These are phyloP conservation scores for Somion occarium DNA, from an alignment of 1,284 basidiomycete genomes.

Conservation along the genomic window DNA sequence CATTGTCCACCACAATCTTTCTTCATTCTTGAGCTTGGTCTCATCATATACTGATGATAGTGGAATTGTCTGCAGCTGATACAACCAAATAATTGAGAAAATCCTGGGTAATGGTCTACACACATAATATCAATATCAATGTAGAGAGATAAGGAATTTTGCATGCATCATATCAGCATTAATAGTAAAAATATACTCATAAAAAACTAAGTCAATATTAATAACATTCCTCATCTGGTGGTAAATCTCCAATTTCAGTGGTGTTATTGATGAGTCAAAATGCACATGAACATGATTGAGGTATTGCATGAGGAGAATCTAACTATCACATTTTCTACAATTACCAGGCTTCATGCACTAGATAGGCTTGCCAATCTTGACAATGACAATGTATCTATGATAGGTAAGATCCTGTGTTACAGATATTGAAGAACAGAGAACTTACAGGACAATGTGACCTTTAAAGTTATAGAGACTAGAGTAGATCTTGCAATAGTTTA, in stretches of 20 bases:
- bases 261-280: constrained; percentile 94
- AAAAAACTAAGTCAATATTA: constrained; percentile 95
- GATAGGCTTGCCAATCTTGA: constrained; percentile 95
- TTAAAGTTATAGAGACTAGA: constrained; percentile 95
- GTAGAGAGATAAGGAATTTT: too few relatives aligned
- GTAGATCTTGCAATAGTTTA: constrained; percentile 97
- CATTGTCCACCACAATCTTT: constrained; percentile 97
- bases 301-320: constrained; percentile 93
- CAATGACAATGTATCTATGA: constrained; percentile 86
- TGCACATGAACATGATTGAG: constrained; percentile 96
- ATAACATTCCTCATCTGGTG: constrained; percentile 99
- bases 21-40: constrained; percentile 90
- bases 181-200: constrained; percentile 96
- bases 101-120: constrained; percentile 78
- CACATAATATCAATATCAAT: not conserved
- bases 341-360: constrained; percentile 94
- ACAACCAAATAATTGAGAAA: constrained; percentile 91
- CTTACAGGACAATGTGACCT: constrained; percentile 88
- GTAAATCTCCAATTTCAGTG: constrained; percentile 94
- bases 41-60: constrained; percentile 97
- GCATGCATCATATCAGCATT: constrained; percentile 90
- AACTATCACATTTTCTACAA: constrained; percentile 96
- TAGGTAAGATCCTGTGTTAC: not conserved
- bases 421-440: constrained; percentile 15
- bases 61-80: constrained; percentile 81